Evolutionary conservation across 1,139 yeast species (phyloP), one percentile per base, ranked within the genome.

Genomic region (Pichia sp.): DNA sequence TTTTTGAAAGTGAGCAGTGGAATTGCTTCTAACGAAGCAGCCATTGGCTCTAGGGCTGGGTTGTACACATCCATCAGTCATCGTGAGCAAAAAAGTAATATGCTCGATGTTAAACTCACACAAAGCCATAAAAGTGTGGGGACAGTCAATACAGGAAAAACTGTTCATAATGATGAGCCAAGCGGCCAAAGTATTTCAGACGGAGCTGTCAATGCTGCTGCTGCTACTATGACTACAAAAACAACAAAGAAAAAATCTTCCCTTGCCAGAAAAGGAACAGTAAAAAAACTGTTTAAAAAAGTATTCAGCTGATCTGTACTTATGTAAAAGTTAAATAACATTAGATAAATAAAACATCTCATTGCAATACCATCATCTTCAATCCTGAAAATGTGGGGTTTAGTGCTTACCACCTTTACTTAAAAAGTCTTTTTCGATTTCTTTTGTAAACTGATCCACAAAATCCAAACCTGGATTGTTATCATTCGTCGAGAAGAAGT

Each of bases 371-470:
- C 4, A 23, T 23, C 26, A 23, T 23, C 26, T 36, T 32, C 50
- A 32, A 3, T 10, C 15, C 7, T 29, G 15, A 44, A 26, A 44
- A 23, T 23, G 19, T 7, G 8, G 16, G 46, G 16, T 47, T 29
- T 38, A 56, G 36, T 56, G 60, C 47, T 58, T 57, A 32, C 62
- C 62, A 52, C 66, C 64, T 46, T 67, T 68, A 34, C 62, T 61
- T 44, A 68, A 46, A 53, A 67, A 64, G 47, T 69, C 72, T 60
- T 84, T 88, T 66, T 88, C 96, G 52, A 89, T 80, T 78, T 87
- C 85, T 66, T 87, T 92, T 8, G 95, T 87, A 84, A 95, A 85
- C 3, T 95, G 95, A 46, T 87, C 96, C 40, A 88, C 96, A 63
- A 89, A 89, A 57, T 88, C 95, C 54, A 89, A 75, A 19, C 96